Conservation (phyloP, 2,329 filamentous ascomycete species). For the Colletotrichum tamarilloi region DNA sequence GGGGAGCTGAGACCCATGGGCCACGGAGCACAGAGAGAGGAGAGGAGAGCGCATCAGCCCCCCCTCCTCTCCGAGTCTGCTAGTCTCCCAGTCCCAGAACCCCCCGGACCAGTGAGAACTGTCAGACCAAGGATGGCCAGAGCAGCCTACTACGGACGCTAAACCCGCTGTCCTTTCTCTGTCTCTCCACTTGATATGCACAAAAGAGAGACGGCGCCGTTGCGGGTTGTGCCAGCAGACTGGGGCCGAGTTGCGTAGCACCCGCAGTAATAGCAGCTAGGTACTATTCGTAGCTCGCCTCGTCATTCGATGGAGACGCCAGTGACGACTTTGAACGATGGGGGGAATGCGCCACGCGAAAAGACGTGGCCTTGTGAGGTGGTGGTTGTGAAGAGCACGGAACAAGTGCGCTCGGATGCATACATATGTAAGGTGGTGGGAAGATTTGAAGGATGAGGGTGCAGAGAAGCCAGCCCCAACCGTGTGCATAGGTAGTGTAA, state of each 20-base stretch:
- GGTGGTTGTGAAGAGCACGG: background rate
- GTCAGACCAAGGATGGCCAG: slow-evolving; percentile 9
- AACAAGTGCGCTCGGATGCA: slow-evolving; percentile 22
- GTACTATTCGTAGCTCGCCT: slow-evolving; percentile 1
- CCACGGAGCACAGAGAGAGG: background rate
- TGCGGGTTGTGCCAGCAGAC: slow-evolving; percentile 6
- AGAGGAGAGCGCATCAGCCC: background rate
- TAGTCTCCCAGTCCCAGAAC: slow-evolving; percentile 16
- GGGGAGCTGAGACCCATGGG: slow-evolving; percentile 28
- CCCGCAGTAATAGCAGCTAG: no score
- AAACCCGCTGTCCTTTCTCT: slow-evolving; percentile 1
- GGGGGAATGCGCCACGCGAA: slow-evolving; percentile 7
- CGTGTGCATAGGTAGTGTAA: background rate
- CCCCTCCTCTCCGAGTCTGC: background rate
- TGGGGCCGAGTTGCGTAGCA: slow-evolving; percentile 1
- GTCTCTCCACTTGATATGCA: background rate
- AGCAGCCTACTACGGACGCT: background rate
- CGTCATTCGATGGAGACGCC: slow-evolving; percentile 14
- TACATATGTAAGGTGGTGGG: background rate
- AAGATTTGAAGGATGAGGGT: background rate
- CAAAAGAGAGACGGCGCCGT: background rate
- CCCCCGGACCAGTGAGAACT: background rate
- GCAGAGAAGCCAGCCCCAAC: slow-evolving; percentile 8
- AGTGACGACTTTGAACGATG: background rate
- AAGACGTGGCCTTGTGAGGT: slow-evolving; percentile 27